phyloP scores from a whole-genome alignment of 2,329 filamentous ascomycete species.

The Colletotrichum kahawae region DNA sequence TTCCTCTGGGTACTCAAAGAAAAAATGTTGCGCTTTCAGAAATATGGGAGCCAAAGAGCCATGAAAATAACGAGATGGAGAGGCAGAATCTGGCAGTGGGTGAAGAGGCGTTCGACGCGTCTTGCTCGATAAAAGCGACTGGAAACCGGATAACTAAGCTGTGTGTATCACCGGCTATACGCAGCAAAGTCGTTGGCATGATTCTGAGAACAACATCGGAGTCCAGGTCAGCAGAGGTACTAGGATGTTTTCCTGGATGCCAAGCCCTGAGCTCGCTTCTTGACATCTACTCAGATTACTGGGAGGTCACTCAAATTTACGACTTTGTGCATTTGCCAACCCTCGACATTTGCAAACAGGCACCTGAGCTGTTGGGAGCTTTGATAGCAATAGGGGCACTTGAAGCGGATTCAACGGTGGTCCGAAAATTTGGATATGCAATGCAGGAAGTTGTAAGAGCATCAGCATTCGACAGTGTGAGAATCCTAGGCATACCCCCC shows the following conservation, averaged over 20 bases:
- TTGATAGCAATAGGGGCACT: neutral
- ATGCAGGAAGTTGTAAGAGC: neutral
- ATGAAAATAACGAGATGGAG: neutral
- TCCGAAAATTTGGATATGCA: neutral
- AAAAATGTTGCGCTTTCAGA: neutral
- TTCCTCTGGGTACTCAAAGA: neutral
- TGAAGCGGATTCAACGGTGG: neutral
- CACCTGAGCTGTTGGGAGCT: neutral
- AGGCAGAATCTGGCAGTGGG: neutral
- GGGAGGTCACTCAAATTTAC: neutral
- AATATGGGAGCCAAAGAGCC: neutral
- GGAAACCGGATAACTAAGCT: neutral
- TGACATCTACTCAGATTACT: neutral
- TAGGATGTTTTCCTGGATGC: neutral
- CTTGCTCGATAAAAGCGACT: neutral
- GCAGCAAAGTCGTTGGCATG: neutral
- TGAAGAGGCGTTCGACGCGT: neutral
- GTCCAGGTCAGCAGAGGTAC: neutral
- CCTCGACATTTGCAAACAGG: neutral
- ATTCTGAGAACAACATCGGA: neutral
- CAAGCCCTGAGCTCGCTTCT: neutral
- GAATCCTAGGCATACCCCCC: neutral
- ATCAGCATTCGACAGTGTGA: neutral
- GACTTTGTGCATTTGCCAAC: constrained; percentile 1
- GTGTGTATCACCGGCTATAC: neutral